Evolutionary conservation across 768 basidiomycete genomes (phyloP), one percentile per base, ranked within the genome.

Genomic region (Tricholoma furcatifolium): DNA sequence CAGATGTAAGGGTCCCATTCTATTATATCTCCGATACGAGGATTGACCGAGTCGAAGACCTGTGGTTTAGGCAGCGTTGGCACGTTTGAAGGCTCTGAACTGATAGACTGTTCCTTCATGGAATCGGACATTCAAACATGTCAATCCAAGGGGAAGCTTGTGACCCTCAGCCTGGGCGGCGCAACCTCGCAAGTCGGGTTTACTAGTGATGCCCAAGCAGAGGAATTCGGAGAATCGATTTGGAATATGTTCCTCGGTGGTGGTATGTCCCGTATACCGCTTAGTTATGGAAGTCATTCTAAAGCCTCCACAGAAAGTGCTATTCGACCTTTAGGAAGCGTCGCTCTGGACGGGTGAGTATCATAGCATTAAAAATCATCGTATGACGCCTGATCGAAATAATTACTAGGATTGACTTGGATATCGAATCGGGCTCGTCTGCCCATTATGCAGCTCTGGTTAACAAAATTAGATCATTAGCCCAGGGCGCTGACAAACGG

Each of bases 201-300:
- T 62, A 65, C 65, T 38, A 79, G 74, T 53, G 82, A 81, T 49
- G 64, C 73, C 0, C 74, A 84, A 57, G 87, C 81, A 7, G 54
- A 62, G 7, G 63, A 65, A 10, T 87, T 86, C 56, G 87, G 83
- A 1, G 68, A 79, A 47, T 77, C 76, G 0, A 78, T 89, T 47
- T 89, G 88, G 88, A 73, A 86, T 61, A 60, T 83, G 51, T 88
- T 89, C 68, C 74, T 90, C 35, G 88, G 67, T 43, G 70, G 70
- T 51, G 58, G 69, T 70, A 60, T 47, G 67, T 68, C 45, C 17
- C 2, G 18, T 34, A 18, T 48, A 17, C 21, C 24, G 8, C 39
- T 42, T 46, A 24, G 6, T 31, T 6, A 21, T 21, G 9, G 15
- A 39, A 10, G 0, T 35, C 47, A n/a, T 50, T 17, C 30, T 52